A percentile compares a stretch with the other conserved stretches of the same genome.
phyloP scores from a whole-genome alignment of 2,329 filamentous ascomycete genomes.

The Aureobasidium namibiae region DNA sequence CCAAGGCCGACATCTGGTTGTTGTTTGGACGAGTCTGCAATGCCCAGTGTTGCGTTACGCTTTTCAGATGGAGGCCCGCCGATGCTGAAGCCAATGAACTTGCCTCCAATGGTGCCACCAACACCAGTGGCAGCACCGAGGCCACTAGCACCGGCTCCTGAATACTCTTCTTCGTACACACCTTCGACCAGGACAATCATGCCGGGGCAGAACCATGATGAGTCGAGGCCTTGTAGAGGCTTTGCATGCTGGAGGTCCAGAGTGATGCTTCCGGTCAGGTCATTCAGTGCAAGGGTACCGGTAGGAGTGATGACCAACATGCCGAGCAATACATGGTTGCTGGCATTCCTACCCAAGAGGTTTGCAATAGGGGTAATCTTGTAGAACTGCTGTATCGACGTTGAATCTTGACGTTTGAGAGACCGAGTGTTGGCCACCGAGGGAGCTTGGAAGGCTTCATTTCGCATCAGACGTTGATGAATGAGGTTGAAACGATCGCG shows the following conservation, averaged over 20 bases:
- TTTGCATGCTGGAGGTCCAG: slow-evolving; percentile 75
- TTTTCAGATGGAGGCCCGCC: slow-evolving; percentile 88
- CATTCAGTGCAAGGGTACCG: slow-evolving; percentile 72
- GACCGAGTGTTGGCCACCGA: slow-evolving; percentile 43
- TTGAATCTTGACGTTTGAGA: slow-evolving; percentile 52
- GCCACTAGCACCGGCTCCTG: slow-evolving; percentile 51
- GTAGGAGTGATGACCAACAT: slow-evolving; percentile 74
- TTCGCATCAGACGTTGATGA: slow-evolving; percentile 83
- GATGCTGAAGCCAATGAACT: slow-evolving; percentile 83
- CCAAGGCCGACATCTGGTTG: slow-evolving; percentile 16
- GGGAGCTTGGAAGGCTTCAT: slow-evolving; percentile 85
- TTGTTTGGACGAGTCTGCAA: slow-evolving; percentile 40
- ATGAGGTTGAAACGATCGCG: slow-evolving; percentile 87
- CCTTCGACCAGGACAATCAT: slow-evolving; percentile 96
- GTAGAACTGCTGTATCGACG: slow-evolving; percentile 56
- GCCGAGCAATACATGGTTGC: slow-evolving; percentile 77
- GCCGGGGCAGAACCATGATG: slow-evolving; percentile 88
- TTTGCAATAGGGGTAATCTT: slow-evolving; percentile 82
- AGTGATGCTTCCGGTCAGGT: slow-evolving; percentile 79
- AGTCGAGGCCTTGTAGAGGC: slow-evolving; percentile 61
- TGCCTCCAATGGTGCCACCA: slow-evolving; percentile 84
- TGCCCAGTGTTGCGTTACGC: slow-evolving; percentile 68
- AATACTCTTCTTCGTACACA: slow-evolving; percentile 90
- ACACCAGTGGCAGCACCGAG: slow-evolving; percentile 68
- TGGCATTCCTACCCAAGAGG: slow-evolving; percentile 69